Evolutionary conservation across 305 asterid genomes (phyloP).

Genomic region (Solanum hybrid): DNA sequence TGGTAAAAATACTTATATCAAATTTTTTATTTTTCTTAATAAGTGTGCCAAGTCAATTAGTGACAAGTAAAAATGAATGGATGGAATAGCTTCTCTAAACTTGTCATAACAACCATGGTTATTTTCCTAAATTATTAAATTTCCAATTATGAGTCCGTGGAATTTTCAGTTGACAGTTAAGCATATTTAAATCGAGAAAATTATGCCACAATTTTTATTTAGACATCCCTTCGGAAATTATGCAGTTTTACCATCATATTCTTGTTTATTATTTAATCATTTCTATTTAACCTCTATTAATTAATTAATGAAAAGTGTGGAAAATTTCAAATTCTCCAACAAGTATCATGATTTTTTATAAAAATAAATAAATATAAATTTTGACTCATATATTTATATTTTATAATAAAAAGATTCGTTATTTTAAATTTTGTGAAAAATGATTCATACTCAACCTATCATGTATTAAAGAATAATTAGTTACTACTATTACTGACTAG

Average conservation of each 20-base stretch:
- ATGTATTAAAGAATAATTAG: not conserved
- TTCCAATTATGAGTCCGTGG: not conserved
- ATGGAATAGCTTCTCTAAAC: not conserved
- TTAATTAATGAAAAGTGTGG: not conserved
- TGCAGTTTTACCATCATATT: not conserved
- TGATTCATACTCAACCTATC: not conserved
- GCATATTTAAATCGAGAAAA: not conserved
- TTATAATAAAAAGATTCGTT: not conserved
- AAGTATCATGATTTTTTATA: not conserved
- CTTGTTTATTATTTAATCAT: not conserved
- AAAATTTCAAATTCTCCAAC: not conserved
- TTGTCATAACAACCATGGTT: not conserved
- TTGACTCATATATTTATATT: not conserved
- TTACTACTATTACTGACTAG: not conserved
- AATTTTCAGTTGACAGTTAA: not conserved
- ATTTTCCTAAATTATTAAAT: not conserved
- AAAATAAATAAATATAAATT: not conserved
- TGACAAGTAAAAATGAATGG: not conserved
- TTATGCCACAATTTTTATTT: not conserved
- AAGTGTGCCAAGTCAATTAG: no score
- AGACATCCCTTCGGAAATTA: not conserved
- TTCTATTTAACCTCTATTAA: not conserved
- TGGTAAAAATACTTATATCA: no score
- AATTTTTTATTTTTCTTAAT: not conserved
- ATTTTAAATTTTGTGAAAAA: not conserved